Conservation (phyloP, 306 rosid species). For the Gillenia trifoliata region DNA sequence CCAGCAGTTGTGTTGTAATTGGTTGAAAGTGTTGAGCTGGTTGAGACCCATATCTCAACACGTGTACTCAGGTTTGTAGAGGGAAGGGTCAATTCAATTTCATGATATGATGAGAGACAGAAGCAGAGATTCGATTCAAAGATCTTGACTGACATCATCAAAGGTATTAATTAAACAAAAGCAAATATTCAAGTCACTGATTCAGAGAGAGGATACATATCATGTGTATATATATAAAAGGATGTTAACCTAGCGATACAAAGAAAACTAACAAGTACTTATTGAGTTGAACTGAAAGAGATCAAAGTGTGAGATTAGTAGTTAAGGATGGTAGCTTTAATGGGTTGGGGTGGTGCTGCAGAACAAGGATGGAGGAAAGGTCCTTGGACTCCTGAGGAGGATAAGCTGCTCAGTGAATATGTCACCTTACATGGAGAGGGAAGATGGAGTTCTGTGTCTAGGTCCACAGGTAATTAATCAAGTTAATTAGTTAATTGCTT, state of each 20-base stretch:
- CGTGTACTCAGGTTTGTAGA: constrained; percentile 5
- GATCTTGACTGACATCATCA: constrained; percentile 8
- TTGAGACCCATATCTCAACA: constrained; percentile 16
- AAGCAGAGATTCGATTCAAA: constrained; percentile 27
- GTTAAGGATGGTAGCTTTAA: constrained; percentile 17
- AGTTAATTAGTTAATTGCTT: neutral
- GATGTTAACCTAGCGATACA: neutral
- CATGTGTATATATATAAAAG: neutral
- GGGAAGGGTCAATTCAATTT: constrained; percentile 9
- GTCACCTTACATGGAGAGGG: constrained; percentile 53
- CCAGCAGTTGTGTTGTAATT: constrained; percentile 27
- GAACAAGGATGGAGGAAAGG: constrained; percentile 63
- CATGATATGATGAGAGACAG: constrained; percentile 8
- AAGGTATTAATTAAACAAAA: neutral
- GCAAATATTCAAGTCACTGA: neutral
- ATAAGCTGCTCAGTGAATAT: constrained; percentile 47
- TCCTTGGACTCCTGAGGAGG: constrained; percentile 77
- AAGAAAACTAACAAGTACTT: neutral
- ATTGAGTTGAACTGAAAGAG: neutral
- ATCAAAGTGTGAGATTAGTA: neutral
- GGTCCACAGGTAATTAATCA: constrained; percentile 35
- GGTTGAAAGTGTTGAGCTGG: constrained; percentile 23
- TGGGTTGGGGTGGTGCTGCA: constrained; percentile 15
- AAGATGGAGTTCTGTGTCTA: constrained; percentile 56
- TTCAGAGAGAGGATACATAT: neutral